Evolutionary conservation across 2,329 filamentous ascomycete genomes (phyloP).

Genomic region (Cordyceps cateniannulata): DNA sequence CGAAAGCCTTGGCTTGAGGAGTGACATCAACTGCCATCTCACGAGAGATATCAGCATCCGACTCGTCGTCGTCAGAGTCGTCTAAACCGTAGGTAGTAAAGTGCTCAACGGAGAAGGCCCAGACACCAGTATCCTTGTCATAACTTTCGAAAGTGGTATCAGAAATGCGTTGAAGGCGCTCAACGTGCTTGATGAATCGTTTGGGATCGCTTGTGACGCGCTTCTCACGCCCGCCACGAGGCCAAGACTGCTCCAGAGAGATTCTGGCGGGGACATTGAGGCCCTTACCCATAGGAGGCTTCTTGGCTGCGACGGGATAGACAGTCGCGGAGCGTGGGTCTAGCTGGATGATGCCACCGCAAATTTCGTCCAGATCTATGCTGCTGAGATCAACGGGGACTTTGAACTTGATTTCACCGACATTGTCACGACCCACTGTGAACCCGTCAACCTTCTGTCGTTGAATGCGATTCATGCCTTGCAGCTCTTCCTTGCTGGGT

Average conservation of each 20-base stretch:
- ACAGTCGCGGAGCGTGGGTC: slow-evolving; percentile 78
- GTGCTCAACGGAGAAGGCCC: slow-evolving; percentile 91
- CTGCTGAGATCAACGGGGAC: slow-evolving; percentile 74
- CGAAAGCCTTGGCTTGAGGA: slow-evolving; percentile 19
- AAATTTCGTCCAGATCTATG: slow-evolving; percentile 74
- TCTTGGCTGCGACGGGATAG: slow-evolving; percentile 69
- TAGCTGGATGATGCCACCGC: slow-evolving; percentile 68
- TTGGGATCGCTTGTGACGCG: slow-evolving; percentile 49
- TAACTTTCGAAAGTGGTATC: slow-evolving; percentile 82
- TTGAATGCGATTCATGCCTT: slow-evolving; percentile 72
- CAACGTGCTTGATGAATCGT: slow-evolving; percentile 73
- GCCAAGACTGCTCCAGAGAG: slow-evolving; percentile 88
- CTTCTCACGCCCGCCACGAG: slow-evolving; percentile 56
- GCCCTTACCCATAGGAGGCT: slow-evolving; percentile 78
- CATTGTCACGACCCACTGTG: slow-evolving; percentile 72
- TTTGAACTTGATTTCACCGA: slow-evolving; percentile 78
- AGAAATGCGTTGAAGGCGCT: slow-evolving; percentile 68
- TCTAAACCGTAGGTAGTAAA: slow-evolving; percentile 93
- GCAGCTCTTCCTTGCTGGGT: slow-evolving; percentile 67
- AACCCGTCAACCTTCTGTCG: slow-evolving; percentile 69
- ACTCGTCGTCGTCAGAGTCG: slow-evolving; percentile 59
- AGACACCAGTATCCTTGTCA: slow-evolving; percentile 70
- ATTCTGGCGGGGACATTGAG: slow-evolving; percentile 89
- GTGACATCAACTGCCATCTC: slow-evolving; percentile 29
- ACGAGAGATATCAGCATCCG: slow-evolving; percentile 41